phyloP scores from a whole-genome alignment of 202 grass and related monocot species.

The Schoenoplectus tabernaemontani region DNA sequence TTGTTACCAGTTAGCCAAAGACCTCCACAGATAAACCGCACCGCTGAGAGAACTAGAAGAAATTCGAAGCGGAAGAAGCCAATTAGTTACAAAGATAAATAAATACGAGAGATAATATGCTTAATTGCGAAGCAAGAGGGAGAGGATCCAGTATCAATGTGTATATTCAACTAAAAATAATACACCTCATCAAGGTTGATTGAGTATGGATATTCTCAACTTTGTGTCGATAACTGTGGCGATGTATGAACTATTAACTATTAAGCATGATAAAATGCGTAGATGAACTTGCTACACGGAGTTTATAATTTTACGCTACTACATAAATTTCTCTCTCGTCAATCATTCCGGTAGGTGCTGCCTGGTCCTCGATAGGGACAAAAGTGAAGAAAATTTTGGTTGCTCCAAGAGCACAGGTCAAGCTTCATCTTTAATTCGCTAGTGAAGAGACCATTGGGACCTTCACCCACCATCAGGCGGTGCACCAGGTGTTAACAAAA shows the following conservation, averaged over 20 bases:
- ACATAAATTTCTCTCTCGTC: background rate
- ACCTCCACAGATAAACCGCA: background rate
- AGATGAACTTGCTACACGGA: background rate
- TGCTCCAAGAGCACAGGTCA: background rate
- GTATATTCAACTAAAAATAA: background rate
- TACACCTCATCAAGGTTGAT: background rate
- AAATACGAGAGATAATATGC: background rate
- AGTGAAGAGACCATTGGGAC: background rate
- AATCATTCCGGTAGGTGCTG: background rate
- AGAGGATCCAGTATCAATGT: background rate
- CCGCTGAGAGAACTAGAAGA: background rate
- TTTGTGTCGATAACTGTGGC: background rate
- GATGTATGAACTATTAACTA: background rate
- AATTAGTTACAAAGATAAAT: background rate
- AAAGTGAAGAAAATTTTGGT: background rate
- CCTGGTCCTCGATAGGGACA: background rate
- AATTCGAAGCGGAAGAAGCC: background rate
- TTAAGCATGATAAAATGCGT: background rate
- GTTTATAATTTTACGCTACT: background rate
- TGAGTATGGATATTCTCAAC: background rate
- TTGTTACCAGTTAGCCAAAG: slow-evolving; percentile 2
- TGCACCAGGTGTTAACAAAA: slow-evolving; percentile 3
- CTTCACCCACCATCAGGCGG: background rate
- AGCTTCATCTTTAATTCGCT: background rate
- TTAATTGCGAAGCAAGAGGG: background rate